These are phyloP conservation scores for Dictyostelium intermedium DNA, from an alignment of 78 protist species.

Conservation along the genomic window DNA sequence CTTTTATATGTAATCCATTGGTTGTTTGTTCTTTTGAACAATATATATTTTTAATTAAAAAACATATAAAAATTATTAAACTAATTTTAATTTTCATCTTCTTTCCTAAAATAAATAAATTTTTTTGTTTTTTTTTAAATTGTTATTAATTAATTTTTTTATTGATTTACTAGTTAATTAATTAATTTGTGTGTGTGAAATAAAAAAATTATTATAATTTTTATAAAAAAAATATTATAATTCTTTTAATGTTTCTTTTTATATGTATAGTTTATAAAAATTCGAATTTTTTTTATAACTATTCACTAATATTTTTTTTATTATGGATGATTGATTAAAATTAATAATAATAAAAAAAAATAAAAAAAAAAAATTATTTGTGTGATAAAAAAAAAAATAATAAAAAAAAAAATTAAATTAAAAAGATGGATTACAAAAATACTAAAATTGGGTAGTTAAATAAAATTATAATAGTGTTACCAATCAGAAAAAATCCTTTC, in stretches of 20 bases:
- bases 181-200: too few relatives aligned
- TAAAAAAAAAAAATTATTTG: background rate
- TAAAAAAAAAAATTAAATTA: too few relatives aligned
- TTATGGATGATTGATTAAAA: background rate
- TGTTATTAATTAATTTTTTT: background rate
- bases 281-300: background rate
- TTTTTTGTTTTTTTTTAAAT: background rate
- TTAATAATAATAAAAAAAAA: too few relatives aligned
- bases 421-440: background rate
- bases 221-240: too few relatives aligned
- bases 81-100: background rate
- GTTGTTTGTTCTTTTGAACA: slow-evolving; percentile 23
- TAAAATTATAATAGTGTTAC: background rate
- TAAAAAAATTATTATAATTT: too few relatives aligned
- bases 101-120: background rate
- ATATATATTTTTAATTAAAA: background rate
- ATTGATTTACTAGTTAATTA: background rate
- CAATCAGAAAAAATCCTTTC: background rate
- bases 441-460: background rate
- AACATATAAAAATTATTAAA: background rate
- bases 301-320: background rate
- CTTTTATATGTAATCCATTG: slow-evolving; percentile 24
- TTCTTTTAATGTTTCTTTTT: background rate
- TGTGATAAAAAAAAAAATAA: background rate
- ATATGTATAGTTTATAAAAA: too few relatives aligned